A percentile compares a stretch with the other conserved stretches of the same genome.
phyloP scores from a whole-genome alignment of 1,284 basidiomycete genomes.

The Bjerkandera adusta region DNA sequence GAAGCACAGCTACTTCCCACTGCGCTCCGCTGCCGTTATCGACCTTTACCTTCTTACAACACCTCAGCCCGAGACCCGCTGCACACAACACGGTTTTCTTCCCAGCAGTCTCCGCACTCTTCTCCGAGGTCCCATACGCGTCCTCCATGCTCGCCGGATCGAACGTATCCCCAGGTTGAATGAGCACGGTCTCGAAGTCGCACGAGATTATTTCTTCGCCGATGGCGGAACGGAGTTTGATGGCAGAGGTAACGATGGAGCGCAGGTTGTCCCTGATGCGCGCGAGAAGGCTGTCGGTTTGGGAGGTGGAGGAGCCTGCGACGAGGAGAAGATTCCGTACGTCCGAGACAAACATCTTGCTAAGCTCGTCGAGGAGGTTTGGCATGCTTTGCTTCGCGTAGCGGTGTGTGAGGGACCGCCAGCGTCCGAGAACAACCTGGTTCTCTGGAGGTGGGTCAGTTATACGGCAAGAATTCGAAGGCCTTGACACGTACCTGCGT shows the following conservation, averaged over 20 bases:
- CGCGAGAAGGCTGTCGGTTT: slow-evolving; percentile 12
- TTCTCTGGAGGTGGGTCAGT: slow-evolving; percentile 7
- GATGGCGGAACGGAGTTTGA: slow-evolving; percentile 15
- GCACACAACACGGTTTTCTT: slow-evolving; percentile 14
- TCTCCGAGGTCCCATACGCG: slow-evolving; percentile 8
- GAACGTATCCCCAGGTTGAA: slow-evolving; percentile 16
- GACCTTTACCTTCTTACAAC: slow-evolving; percentile 13
- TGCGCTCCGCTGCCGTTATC: slow-evolving; percentile 9
- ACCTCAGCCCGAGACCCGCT: slow-evolving; percentile 12
- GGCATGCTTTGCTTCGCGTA: slow-evolving; percentile 19
- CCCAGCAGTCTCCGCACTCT: not conserved
- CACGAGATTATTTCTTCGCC: slow-evolving; percentile 18
- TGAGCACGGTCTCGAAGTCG: slow-evolving; percentile 17
- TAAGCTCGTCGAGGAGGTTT: slow-evolving; percentile 16
- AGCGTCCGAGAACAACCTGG: slow-evolving; percentile 14
- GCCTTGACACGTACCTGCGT: slow-evolving; percentile 10
- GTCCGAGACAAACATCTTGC: slow-evolving; percentile 17
- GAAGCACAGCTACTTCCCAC: slow-evolving; percentile 15
- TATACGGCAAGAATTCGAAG: not conserved
- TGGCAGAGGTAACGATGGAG: slow-evolving; percentile 13
- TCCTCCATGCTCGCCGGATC: slow-evolving; percentile 13
- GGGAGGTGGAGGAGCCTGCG: slow-evolving; percentile 12
- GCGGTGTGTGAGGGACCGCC: slow-evolving; percentile 15
- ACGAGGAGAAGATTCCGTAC: slow-evolving; percentile 17
- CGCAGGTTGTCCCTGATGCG: slow-evolving; percentile 15